Conservation (phyloP, 2,329 filamentous ascomycete genomes). For the Colletotrichum cereale region DNA sequence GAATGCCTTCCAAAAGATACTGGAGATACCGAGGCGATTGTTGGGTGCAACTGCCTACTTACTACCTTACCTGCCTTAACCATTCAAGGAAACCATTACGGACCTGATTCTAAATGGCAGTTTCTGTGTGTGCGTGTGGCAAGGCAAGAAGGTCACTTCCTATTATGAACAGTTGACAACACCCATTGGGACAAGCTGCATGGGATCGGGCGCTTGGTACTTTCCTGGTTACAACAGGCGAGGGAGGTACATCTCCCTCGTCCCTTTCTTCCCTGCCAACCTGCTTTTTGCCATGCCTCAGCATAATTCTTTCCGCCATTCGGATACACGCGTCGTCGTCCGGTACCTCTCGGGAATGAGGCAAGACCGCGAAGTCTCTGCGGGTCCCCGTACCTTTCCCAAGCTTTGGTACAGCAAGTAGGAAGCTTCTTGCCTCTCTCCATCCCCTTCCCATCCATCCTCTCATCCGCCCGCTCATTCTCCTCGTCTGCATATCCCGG, state of each 20-base stretch:
- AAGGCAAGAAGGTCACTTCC: slow-evolving; percentile 28
- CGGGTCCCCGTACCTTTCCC: neutral
- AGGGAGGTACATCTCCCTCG: slow-evolving; percentile 4
- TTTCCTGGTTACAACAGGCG: slow-evolving; percentile 1
- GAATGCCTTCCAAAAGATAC: neutral
- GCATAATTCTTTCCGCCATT: slow-evolving; percentile 10
- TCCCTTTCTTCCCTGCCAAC: slow-evolving; percentile 11
- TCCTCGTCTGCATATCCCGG: slow-evolving; percentile 24
- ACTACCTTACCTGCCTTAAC: neutral
- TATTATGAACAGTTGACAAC: slow-evolving; percentile 24
- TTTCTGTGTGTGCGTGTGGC: slow-evolving; percentile 2
- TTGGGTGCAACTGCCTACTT: neutral
- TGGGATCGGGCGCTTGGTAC: slow-evolving; percentile 11
- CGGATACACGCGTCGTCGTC: slow-evolving; percentile 35
- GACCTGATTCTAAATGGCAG: slow-evolving; percentile 7
- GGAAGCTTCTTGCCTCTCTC: slow-evolving; percentile 25
- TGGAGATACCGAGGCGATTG: slow-evolving; percentile 2
- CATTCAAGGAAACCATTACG: neutral
- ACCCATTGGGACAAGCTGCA: slow-evolving; percentile 20
- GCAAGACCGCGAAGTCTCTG: neutral
- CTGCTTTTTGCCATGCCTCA: slow-evolving; percentile 12
- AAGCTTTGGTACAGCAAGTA: neutral
- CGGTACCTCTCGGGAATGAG: slow-evolving; percentile 27
- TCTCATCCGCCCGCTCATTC: slow-evolving; percentile 21
- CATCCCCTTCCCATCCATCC: too few species aligned